These are phyloP conservation scores for Maudiozyma humilis DNA, from an alignment of 1,139 yeast genomes.

Conservation along the genomic window DNA sequence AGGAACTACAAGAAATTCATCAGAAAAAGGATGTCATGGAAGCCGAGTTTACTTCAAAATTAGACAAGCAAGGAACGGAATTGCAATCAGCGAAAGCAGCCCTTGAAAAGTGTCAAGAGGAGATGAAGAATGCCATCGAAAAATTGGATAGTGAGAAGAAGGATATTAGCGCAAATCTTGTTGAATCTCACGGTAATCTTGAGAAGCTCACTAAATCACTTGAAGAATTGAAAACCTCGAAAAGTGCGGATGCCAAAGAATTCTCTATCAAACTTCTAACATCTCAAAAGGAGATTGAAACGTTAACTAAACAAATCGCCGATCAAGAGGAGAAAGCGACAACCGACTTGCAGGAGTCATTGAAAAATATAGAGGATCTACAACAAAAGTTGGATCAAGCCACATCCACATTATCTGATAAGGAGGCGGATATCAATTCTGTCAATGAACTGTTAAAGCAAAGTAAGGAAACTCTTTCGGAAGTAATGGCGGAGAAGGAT, in stretches of 20 bases:
- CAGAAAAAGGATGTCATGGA: neutral
- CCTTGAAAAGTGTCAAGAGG: neutral
- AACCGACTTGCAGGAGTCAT: neutral
- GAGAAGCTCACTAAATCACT: neutral
- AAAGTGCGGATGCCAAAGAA: neutral
- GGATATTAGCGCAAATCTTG: neutral
- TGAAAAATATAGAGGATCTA: neutral
- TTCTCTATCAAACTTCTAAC: neutral
- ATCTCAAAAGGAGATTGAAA: constrained; percentile 3
- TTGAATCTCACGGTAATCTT: neutral
- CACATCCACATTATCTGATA: neutral
- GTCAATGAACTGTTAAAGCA: neutral
- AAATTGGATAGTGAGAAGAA: neutral
- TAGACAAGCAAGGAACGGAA: neutral
- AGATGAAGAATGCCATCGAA: neutral
- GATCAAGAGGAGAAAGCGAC: neutral
- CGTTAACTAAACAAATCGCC: constrained; percentile 2
- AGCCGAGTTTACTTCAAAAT: neutral
- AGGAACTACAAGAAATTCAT: neutral
- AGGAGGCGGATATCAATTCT: neutral
- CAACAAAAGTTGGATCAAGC: neutral
- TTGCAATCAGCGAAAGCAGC: neutral
- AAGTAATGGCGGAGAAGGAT: neutral
- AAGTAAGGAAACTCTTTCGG: neutral
- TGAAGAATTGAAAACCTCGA: neutral